Conservation (phyloP, 1,139 yeast species). For the Pichia sp. region DNA sequence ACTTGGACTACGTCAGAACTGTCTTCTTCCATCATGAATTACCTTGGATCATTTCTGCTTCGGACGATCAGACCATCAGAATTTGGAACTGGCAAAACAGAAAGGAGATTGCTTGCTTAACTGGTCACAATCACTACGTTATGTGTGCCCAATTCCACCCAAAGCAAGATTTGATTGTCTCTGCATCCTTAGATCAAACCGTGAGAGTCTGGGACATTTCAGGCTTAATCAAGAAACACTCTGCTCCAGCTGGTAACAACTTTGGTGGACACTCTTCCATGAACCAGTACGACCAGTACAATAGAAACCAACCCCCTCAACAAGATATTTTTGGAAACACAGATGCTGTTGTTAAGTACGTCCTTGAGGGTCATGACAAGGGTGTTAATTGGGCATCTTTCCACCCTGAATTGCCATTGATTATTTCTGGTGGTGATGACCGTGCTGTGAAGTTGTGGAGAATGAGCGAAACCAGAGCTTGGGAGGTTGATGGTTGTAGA, state of each 20-base stretch:
- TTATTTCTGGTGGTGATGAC: conserved; percentile 96
- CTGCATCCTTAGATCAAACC: conserved; percentile 97
- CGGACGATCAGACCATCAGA: conserved; percentile 97
- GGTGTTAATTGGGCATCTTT: conserved; percentile 99
- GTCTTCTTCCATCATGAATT: conserved; percentile 93
- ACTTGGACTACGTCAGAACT: conserved; percentile 90
- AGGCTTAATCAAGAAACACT: conserved; percentile 91
- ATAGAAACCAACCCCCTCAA: conserved; percentile 62
- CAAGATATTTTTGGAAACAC: conserved; percentile 93
- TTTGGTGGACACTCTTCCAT: conserved; percentile 7
- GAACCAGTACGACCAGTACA: conserved; percentile 39
- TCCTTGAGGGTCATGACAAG: conserved; percentile 95
- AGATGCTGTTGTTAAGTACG: conserved; percentile 92
- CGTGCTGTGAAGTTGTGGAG: conserved; percentile 95
- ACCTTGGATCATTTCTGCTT: conserved; percentile 95
- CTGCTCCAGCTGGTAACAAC: conserved; percentile 53
- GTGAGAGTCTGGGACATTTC: conserved; percentile 98
- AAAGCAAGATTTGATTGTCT: conserved; percentile 85
- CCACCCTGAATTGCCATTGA: conserved; percentile 94
- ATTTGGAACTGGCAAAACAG: conserved; percentile 99
- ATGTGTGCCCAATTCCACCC: conserved; percentile 99
- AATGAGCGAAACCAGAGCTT: conserved; percentile 96
- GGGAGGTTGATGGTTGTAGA: conserved; percentile 98
- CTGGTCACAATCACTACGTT: conserved; percentile 98
- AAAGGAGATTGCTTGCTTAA: conserved; percentile 92